phyloP scores from a whole-genome alignment of 345 rosid species.

The Draba incana region DNA sequence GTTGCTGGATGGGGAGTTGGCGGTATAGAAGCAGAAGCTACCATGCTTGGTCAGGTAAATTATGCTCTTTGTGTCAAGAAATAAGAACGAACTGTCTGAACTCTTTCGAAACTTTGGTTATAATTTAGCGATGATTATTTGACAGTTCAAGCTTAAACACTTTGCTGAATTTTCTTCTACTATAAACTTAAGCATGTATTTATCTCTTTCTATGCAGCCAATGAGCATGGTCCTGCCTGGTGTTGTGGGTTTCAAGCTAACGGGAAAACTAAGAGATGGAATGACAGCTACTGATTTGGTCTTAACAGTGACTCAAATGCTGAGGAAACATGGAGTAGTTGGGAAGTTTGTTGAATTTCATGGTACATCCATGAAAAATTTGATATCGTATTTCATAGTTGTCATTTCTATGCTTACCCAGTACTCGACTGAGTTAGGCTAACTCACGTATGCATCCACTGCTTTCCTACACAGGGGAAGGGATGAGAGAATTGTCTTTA shows the following conservation, averaged over 20 bases:
- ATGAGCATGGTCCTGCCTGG: conserved; percentile 99
- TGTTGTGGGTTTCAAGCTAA: conserved; percentile 95
- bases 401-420: neutral
- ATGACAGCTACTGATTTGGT: conserved; percentile 99
- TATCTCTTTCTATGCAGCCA: conserved; percentile 56
- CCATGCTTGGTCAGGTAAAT: conserved; percentile 98
- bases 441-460: conserved; percentile 16
- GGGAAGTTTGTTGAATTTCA: conserved; percentile 91
- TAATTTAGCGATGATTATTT: neutral
- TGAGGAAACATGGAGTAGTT: conserved; percentile 99
- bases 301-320: conserved; percentile 93
- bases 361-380: conserved; percentile 12
- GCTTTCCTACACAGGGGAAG: conserved; percentile 27
- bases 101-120: neutral
- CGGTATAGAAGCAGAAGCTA: conserved; percentile 98
- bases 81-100: conserved; percentile 1
- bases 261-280: conserved; percentile 81
- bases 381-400: neutral
- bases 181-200: neutral
- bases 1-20: conserved; percentile 99
- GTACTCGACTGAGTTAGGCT: neutral
- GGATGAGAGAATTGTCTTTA: conserved; percentile 76
- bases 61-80: neutral
- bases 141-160: neutral
- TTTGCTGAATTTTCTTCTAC: neutral